phyloP scores from a whole-genome alignment of 352 stramenopile species.

The Ophiocytium majus region DNA sequence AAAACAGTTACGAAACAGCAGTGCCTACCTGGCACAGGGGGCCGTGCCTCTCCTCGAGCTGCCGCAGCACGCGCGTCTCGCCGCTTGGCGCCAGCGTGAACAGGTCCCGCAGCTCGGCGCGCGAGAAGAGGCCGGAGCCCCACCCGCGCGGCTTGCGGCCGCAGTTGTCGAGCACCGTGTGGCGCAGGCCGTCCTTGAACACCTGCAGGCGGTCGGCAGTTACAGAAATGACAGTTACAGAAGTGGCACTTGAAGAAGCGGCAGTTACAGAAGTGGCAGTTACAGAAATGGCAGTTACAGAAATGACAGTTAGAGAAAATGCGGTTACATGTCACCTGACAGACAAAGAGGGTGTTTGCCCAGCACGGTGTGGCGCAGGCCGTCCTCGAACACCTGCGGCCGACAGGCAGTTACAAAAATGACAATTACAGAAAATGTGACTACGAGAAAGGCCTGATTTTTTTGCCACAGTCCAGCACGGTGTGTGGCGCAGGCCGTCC shows the following conservation, averaged over 20 bases:
- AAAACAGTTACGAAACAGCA: not conserved
- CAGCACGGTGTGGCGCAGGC: slow-evolving; percentile 39
- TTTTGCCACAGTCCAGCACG: slow-evolving; percentile 43
- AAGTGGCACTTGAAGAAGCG: no score
- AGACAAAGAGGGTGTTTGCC: no score
- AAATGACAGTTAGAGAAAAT: no score
- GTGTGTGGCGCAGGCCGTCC: slow-evolving; percentile 42
- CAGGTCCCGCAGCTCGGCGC: slow-evolving; percentile 89
- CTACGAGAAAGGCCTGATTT: no score
- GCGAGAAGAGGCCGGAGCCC: slow-evolving; percentile 81
- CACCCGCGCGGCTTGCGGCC: slow-evolving; percentile 24
- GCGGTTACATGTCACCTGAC: no score
- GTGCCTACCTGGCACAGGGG: not conserved
- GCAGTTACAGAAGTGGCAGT: no score
- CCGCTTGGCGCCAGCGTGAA: slow-evolving; percentile 73
- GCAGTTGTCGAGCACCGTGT: slow-evolving; percentile 37
- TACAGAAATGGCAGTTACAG: no score
- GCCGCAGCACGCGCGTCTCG: not conserved
- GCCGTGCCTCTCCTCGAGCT: slow-evolving; percentile 2
- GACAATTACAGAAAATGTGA: no score
- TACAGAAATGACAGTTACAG: no score
- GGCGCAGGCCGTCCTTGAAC: slow-evolving; percentile 46
- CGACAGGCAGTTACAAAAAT: no score
- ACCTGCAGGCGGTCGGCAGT: no score
- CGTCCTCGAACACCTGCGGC: slow-evolving; percentile 50